Percentiles rank a stretch among this genome's conserved stretches.
These are phyloP conservation scores for Zymoseptoria crescenta DNA, from an alignment of 2,329 filamentous ascomycete genomes.

Conservation along the genomic window DNA sequence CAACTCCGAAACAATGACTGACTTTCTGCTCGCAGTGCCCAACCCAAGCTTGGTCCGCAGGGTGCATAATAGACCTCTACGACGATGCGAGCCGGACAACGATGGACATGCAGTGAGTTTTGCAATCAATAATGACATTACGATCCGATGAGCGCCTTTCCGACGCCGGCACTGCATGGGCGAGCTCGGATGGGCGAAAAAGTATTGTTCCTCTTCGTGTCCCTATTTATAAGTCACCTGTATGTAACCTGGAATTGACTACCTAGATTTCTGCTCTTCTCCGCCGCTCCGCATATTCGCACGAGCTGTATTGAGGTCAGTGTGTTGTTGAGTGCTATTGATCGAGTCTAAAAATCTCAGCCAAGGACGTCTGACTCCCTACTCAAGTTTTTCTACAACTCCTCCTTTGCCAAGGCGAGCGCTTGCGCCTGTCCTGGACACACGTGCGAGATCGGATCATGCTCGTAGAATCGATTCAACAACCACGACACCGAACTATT, in stretches of 20 bases:
- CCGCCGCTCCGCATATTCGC: not conserved
- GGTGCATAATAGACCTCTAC: conserved; percentile 90
- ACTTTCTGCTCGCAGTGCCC: conserved; percentile 55
- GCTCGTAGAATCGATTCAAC: conserved; percentile 8
- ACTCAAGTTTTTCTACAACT: not conserved
- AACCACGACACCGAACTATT: conserved; percentile 9
- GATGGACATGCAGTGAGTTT: conserved; percentile 1
- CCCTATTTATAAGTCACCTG: not conserved
- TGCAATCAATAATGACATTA: not conserved
- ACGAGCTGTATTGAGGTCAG: not conserved
- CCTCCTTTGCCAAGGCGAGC: not conserved
- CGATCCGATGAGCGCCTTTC: not conserved
- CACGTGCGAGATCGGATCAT: not conserved
- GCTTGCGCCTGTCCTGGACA: not conserved
- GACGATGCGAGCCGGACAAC: conserved; percentile 60
- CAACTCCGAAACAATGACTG: conserved; percentile 20
- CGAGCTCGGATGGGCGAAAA: not conserved
- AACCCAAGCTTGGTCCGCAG: conserved; percentile 93
- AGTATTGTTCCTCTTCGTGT: not conserved
- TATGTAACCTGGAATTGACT: not conserved
- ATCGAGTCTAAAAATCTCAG: too few species aligned
- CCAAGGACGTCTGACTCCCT: too few species aligned
- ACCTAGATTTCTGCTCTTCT: not conserved
- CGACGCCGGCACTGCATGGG: not conserved
- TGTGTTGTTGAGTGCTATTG: too few species aligned